Evolutionary conservation across 176 grass and related monocot species (phyloP).

Genomic region (Oryza glumipatula): DNA sequence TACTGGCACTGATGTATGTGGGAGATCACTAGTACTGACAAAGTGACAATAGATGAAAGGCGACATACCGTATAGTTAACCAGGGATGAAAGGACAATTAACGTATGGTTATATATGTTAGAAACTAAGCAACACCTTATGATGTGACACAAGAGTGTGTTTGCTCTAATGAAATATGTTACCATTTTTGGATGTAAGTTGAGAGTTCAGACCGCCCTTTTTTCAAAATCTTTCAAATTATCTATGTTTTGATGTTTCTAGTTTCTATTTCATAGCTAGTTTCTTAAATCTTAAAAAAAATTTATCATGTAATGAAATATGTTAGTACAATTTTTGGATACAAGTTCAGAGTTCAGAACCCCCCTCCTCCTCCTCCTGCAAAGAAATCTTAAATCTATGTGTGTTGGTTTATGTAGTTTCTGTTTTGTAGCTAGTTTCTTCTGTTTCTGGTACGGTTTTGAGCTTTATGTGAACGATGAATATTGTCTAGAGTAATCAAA

Average conservation of each 20-base stretch:
- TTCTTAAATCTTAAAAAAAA: too few species aligned
- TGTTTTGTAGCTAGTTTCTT: not conserved
- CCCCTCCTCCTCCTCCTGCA: not conserved
- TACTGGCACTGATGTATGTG: not conserved
- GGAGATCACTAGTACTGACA: conserved; percentile 9
- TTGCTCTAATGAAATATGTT: conserved; percentile 16
- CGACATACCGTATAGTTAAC: not conserved
- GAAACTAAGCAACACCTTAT: not conserved
- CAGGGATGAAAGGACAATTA: not conserved
- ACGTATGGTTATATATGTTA: not conserved
- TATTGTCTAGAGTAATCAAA: not conserved
- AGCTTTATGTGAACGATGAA: not conserved
- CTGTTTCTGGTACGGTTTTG: not conserved
- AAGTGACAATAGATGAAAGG: conserved; percentile 11
- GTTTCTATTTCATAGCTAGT: not conserved
- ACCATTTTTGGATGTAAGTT: not conserved
- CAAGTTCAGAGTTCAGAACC: not conserved
- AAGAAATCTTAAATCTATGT: not conserved
- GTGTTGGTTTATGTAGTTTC: not conserved
- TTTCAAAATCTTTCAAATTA: not conserved
- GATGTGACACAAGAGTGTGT: not conserved
- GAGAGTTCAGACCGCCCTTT: not conserved
- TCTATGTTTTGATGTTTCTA: too few species aligned
- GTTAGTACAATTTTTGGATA: not conserved
- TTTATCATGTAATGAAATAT: not conserved